phyloP scores from a whole-genome alignment of 1,284 basidiomycete genomes.

The Psilocybe mexicana region DNA sequence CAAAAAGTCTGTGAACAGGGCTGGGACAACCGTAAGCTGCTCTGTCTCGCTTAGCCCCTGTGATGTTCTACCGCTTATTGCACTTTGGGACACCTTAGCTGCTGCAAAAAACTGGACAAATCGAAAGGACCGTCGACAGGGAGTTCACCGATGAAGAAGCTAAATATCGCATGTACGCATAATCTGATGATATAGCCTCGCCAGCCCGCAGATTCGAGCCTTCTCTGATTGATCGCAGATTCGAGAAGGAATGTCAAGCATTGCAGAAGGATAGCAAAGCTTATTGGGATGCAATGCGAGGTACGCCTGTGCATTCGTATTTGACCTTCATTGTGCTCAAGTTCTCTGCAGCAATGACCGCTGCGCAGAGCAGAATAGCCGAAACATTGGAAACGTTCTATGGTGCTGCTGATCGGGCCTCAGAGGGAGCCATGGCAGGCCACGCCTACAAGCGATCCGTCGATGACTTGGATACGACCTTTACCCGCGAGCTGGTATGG shows the following conservation, averaged over 20 bases:
- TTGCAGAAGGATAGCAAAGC: slow-evolving; percentile 96
- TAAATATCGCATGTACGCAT: slow-evolving; percentile 83
- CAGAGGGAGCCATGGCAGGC: slow-evolving; percentile 94
- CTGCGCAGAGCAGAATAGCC: slow-evolving; percentile 91
- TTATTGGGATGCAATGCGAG: slow-evolving; percentile 93
- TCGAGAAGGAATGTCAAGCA: slow-evolving; percentile 90
- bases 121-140: slow-evolving; percentile 92
- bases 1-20: slow-evolving; percentile 93
- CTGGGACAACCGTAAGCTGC: slow-evolving; percentile 75
- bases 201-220: neutral
- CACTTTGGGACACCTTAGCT: slow-evolving; percentile 47
- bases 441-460: slow-evolving; percentile 96
- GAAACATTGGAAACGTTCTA: slow-evolving; percentile 96
- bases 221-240: slow-evolving; percentile 48
- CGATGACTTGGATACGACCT: slow-evolving; percentile 89
- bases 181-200: neutral
- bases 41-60: slow-evolving; percentile 33
- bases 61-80: neutral
- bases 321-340: neutral
- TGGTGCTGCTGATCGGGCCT: slow-evolving; percentile 77
- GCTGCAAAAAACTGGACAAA: slow-evolving; percentile 96
- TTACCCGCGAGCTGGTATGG: slow-evolving; percentile 83
- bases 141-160: slow-evolving; percentile 93
- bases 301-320: slow-evolving; percentile 37
- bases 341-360: slow-evolving; percentile 77